Conservation (phyloP, 2,329 filamentous ascomycete species). For the Elsinoe necatrix region DNA sequence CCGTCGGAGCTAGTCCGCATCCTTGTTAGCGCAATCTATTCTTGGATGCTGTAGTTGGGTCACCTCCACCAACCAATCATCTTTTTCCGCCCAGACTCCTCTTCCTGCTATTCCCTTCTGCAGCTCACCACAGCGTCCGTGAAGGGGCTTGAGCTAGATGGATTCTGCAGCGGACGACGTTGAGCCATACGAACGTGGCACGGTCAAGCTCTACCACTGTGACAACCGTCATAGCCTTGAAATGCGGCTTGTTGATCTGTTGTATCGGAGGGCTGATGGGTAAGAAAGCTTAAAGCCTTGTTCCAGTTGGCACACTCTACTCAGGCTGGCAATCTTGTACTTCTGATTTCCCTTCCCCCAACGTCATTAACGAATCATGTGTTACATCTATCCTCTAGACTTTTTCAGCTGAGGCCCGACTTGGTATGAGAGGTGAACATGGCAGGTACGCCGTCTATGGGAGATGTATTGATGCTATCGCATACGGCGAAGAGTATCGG, state of each 20-base stretch:
- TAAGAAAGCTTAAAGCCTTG: constrained; percentile 8
- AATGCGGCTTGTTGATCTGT: constrained; percentile 9
- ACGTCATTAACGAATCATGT: constrained; percentile 3
- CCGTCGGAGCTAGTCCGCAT: not conserved
- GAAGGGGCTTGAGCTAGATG: constrained; percentile 2
- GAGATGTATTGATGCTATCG: constrained; percentile 9
- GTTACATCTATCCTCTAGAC: not conserved
- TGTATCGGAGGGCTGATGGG: constrained; percentile 5
- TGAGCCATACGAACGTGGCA: not conserved
- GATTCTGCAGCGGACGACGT: not conserved
- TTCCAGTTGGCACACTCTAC: not conserved
- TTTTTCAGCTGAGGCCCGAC: not conserved
- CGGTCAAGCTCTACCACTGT: not conserved
- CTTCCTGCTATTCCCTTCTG: not conserved
- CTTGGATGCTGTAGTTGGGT: constrained; percentile 6
- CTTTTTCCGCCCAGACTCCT: not conserved
- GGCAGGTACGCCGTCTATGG: constrained; percentile 8
- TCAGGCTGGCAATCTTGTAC: not conserved
- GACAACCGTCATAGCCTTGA: constrained; percentile 9
- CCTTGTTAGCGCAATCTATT: not conserved
- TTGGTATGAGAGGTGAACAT: not conserved
- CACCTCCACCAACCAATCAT: not conserved
- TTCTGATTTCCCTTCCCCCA: not conserved
- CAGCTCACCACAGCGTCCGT: too few relatives aligned
- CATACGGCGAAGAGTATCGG: constrained; percentile 11